Evolutionary conservation across 2,329 filamentous ascomycete species (phyloP).

Genomic region (Phaeophleospora eucalypticola): DNA sequence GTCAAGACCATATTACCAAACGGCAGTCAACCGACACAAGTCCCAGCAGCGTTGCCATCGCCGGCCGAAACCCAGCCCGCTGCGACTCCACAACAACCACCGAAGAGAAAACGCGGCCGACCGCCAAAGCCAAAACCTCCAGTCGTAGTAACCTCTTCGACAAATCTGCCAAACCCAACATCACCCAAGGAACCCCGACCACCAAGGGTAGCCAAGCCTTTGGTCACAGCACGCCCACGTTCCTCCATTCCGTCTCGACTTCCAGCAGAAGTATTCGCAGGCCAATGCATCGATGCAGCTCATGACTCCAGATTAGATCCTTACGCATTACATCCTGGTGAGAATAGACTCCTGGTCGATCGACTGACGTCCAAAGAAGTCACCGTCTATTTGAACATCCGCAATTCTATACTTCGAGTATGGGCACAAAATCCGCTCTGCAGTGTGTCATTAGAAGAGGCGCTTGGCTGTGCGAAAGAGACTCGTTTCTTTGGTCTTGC

Average conservation of each 20-base stretch:
- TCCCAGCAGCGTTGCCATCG: not conserved
- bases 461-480: slow-evolving; percentile 84
- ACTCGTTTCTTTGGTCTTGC: slow-evolving; percentile 84
- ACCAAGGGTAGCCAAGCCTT: slow-evolving; percentile 23
- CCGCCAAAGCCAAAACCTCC: slow-evolving; percentile 25
- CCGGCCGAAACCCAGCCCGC: not conserved
- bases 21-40: slow-evolving; percentile 1
- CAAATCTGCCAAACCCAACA: slow-evolving; percentile 2
- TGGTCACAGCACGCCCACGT: slow-evolving; percentile 28
- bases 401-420: slow-evolving; percentile 85
- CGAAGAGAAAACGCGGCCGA: slow-evolving; percentile 28
- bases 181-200: slow-evolving; percentile 20
- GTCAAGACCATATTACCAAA: slow-evolving; percentile 20
- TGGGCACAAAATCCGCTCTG: slow-evolving; percentile 86
- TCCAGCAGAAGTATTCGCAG: slow-evolving; percentile 72
- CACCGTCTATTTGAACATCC: slow-evolving; percentile 91
- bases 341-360: slow-evolving; percentile 74
- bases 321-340: slow-evolving; percentile 78
- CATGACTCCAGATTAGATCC: slow-evolving; percentile 86
- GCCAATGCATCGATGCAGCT: slow-evolving; percentile 83
- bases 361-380: slow-evolving; percentile 85
- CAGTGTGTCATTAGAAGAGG: slow-evolving; percentile 76
- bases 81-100: slow-evolving; percentile 9
- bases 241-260: slow-evolving; percentile 79
- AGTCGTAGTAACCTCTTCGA: slow-evolving; percentile 16